phyloP scores from a whole-genome alignment of 352 stramenopile species.

The Thalassiosira hispida region DNA sequence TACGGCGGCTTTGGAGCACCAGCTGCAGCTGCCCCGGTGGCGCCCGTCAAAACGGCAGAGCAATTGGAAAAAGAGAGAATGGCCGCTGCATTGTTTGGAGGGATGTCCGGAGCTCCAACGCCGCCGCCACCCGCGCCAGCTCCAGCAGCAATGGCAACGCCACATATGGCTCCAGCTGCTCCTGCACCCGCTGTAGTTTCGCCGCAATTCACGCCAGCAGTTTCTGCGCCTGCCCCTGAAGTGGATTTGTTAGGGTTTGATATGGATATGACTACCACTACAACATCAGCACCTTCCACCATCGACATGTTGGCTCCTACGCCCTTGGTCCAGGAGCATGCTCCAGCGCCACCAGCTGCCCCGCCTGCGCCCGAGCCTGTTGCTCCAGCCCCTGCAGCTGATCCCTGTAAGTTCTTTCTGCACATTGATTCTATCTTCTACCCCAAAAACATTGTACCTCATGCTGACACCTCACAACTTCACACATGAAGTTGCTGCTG shows the following conservation, averaged over 20 bases:
- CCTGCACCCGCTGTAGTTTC: conserved; percentile 39
- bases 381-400: conserved; percentile 39
- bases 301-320: conserved; percentile 68
- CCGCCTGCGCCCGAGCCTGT: conserved; percentile 9
- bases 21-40: conserved; percentile 25
- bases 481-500: conserved; percentile 73
- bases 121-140: conserved; percentile 39
- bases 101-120: conserved; percentile 83
- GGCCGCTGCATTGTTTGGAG: conserved; percentile 96
- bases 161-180: conserved; percentile 40
- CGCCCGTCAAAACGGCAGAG: conserved; percentile 75
- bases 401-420: conserved; percentile 35
- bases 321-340: conserved; percentile 23
- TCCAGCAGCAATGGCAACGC: conserved; percentile 38
- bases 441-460: conserved; percentile 7
- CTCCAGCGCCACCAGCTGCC: conserved; percentile 25
- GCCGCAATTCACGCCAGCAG: conserved; percentile 45
- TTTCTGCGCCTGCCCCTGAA: conserved; percentile 54
- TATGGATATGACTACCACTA: conserved; percentile 28
- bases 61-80: conserved; percentile 88
- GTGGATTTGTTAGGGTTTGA: conserved; percentile 82
- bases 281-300: conserved; percentile 37
- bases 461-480: background rate
- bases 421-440: background rate
- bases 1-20: conserved; percentile 39